A percentile compares a stretch with the other conserved stretches of the same genome.
Evolutionary conservation across 2,329 filamentous ascomycete genomes (phyloP).

Genomic region (Fusarium poae): DNA sequence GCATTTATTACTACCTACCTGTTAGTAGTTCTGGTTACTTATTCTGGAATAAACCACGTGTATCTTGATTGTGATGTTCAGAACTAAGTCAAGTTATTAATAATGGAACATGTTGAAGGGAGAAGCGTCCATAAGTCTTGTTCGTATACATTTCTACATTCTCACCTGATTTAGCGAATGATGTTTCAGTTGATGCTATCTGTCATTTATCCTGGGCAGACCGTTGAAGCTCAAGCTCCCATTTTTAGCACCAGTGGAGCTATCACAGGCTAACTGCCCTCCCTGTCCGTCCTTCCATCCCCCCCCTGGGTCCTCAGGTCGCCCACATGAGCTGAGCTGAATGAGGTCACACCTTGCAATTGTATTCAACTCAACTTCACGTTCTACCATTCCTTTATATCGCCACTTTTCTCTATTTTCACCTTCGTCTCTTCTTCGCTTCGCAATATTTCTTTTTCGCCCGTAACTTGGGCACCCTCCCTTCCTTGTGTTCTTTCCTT

Average conservation of each 20-base stretch:
- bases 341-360: conserved; percentile 30
- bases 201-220: background rate
- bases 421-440: conserved; percentile 5
- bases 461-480: conserved; percentile 17
- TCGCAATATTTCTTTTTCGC: conserved; percentile 6
- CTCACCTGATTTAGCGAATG: background rate
- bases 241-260: conserved; percentile 24
- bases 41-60: background rate
- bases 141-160: background rate
- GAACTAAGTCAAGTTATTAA: background rate
- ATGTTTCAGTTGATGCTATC: background rate
- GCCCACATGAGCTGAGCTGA: conserved; percentile 31
- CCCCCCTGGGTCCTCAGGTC: conserved; percentile 2
- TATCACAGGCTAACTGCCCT: conserved; percentile 12
- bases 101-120: background rate
- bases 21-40: background rate
- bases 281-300: too few relatives aligned
- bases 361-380: conserved; percentile 12
- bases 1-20: too few relatives aligned
- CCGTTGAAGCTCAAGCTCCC: conserved; percentile 4
- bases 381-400: conserved; percentile 24
- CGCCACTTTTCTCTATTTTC: conserved; percentile 9
- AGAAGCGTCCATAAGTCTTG: too few relatives aligned
- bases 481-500: conserved; percentile 13
- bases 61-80: background rate